These are phyloP conservation scores for Phytophthora melonis DNA, from an alignment of 352 stramenopile species.

Conservation along the genomic window DNA sequence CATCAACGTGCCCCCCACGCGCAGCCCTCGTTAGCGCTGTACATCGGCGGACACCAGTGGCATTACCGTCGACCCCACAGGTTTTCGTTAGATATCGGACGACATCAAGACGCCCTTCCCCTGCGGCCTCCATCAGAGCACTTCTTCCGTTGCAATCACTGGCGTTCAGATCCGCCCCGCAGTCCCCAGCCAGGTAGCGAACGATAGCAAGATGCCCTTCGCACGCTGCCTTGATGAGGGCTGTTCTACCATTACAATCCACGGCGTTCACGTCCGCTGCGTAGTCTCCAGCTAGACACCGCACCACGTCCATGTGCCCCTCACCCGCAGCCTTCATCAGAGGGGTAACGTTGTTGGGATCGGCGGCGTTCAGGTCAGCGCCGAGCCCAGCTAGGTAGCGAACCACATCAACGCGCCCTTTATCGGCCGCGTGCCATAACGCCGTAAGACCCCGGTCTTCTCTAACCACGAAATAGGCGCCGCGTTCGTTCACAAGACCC, in stretches of 20 bases:
- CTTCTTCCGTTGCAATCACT: background rate
- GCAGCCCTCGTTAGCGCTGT: background rate
- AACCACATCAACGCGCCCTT: background rate
- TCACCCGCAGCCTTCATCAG: background rate
- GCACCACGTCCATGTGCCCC: background rate
- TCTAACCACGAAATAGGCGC: background rate
- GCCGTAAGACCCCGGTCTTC: background rate
- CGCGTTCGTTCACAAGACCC: background rate
- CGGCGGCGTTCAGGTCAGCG: background rate
- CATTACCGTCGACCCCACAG: background rate
- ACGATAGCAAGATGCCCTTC: background rate
- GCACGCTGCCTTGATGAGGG: background rate
- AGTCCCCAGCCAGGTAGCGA: background rate
- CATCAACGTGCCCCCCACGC: background rate
- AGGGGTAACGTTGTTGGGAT: background rate
- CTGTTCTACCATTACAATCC: background rate
- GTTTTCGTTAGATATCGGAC: background rate
- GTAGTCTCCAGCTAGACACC: background rate
- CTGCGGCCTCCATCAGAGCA: background rate
- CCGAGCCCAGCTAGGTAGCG: background rate
- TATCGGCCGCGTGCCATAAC: background rate
- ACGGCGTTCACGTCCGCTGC: background rate
- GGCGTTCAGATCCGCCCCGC: background rate
- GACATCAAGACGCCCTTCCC: background rate
- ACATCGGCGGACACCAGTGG: background rate